Evolutionary conservation across 805 yeast species (phyloP), one percentile per base, ranked within the genome.

Genomic region (Candida chilensis): DNA sequence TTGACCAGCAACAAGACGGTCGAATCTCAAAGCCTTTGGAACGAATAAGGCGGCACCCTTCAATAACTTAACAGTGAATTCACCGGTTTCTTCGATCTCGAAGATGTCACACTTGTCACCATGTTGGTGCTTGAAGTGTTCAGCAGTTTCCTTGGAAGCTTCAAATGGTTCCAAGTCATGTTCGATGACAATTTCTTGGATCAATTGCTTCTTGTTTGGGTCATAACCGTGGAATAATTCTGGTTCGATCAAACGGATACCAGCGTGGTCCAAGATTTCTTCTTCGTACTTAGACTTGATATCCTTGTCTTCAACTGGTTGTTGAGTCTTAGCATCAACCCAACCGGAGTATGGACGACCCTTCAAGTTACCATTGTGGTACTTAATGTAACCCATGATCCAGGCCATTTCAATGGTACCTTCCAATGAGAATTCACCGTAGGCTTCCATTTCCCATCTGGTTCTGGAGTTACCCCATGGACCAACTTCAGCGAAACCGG

Each of bases 401-500:
- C 97, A 92, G 29, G 99, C 97, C 95, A 92, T 88, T 67, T 92
- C 98, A 52, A 92, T 81, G 52, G 96, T 82, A 51, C 98, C 98
- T 64, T 92, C 98, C 46, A 92, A 67, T 7, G 96, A 88, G 63
- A 92, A 92, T 52, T 83, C 86, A 49, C 98, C 98, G 37, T 57
- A 44, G 27, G 96, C 85, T 66, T 92, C 98, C 95, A 92, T 92
- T 63, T 92, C 97, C 98, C 98, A 92, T 71, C 98, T 78, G 34
- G 98, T 92, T 73, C 97, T 83, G 22, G 98, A 64, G 57, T 88
- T 87, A 74, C 98, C 98, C 95, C 96, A 94, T 50, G 98, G 98
- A 53, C 96, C 94, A 45, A 92, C 97, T 65, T 92, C 99, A 40
- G 96, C 69, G 67, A 90, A 92, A 63, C 99, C 99, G 28, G 98